A percentile compares a stretch with the other conserved stretches of the same genome.
Conservation (phyloP, 495 filamentous ascomycete species). For the Xylaria acuta region DNA sequence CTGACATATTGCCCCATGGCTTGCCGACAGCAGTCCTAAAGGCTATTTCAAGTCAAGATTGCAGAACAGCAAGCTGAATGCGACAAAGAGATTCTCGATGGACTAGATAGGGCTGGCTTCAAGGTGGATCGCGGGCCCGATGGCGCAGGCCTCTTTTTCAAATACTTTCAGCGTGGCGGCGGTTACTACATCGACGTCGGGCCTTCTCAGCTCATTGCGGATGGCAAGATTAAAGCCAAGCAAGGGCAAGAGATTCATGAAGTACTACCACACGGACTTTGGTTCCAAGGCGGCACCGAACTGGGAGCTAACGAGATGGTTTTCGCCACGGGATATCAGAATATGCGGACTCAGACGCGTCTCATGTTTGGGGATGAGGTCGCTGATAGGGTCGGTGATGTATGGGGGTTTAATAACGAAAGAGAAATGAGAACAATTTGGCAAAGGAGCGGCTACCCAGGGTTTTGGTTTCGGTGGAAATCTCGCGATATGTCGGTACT, state of each 20-base stretch:
- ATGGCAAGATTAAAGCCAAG: slow-evolving; percentile 65
- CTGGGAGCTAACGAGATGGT: slow-evolving; percentile 68
- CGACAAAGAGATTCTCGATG: slow-evolving; percentile 57
- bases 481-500: slow-evolving; percentile 65
- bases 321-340: slow-evolving; percentile 71
- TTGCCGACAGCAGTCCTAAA: slow-evolving; percentile 60
- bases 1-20: slow-evolving; percentile 56
- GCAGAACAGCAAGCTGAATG: slow-evolving; percentile 5
- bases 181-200: slow-evolving; percentile 71
- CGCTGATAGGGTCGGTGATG: slow-evolving; percentile 59
- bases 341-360: slow-evolving; percentile 60
- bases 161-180: slow-evolving; percentile 66
- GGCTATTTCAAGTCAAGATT: slow-evolving; percentile 48
- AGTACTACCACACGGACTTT: slow-evolving; percentile 56
- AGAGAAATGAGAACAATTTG: slow-evolving; percentile 69
- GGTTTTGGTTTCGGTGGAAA: slow-evolving; percentile 75
- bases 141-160: slow-evolving; percentile 61
- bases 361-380: slow-evolving; percentile 66
- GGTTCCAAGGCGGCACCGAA: slow-evolving; percentile 61
- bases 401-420: slow-evolving; percentile 71
- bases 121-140: slow-evolving; percentile 62
- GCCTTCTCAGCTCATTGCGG: slow-evolving; percentile 62
- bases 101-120: slow-evolving; percentile 66
- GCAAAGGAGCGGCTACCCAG: slow-evolving; percentile 64
- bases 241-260: slow-evolving; percentile 47